Percentiles rank a stretch among this genome's conserved stretches.
Evolutionary conservation across 2,329 filamentous ascomycete species (phyloP).

Genomic region (Nemania sp.): DNA sequence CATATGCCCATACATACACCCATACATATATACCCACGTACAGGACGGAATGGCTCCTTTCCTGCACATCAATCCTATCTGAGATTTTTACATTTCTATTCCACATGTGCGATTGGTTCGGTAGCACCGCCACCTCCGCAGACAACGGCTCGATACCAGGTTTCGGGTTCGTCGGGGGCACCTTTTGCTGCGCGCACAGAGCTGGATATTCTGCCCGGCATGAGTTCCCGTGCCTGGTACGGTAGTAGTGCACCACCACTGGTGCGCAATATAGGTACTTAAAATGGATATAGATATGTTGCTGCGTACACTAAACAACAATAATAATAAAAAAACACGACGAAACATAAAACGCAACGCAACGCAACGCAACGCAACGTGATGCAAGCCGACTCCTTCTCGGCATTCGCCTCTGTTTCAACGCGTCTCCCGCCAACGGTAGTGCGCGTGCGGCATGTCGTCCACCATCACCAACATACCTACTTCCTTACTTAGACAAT

Average conservation of each 20-base stretch:
- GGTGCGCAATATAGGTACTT: too few species aligned
- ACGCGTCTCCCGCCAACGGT: conserved; percentile 9
- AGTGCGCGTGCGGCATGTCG: conserved; percentile 1
- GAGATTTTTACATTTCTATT: neutral
- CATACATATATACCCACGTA: neutral
- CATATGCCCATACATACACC: too few species aligned
- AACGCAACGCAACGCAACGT: neutral
- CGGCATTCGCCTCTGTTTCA: conserved; percentile 28
- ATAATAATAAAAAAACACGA: neutral
- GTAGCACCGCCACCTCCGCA: conserved; percentile 19
- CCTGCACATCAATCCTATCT: conserved; percentile 7
- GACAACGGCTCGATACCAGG: conserved; percentile 4
- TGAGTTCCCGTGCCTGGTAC: too few species aligned
- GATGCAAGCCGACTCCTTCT: conserved; percentile 16
- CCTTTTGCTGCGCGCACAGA: neutral
- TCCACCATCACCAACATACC: neutral
- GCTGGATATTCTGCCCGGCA: neutral
- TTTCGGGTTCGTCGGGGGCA: neutral
- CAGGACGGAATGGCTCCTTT: neutral
- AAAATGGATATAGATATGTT: neutral
- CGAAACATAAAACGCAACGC: neutral
- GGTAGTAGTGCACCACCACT: too few species aligned
- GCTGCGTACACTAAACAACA: neutral
- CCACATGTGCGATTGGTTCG: conserved; percentile 18
- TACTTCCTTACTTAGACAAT: too few species aligned